These are phyloP conservation scores for Wickerhamomyces xylosicus DNA, from an alignment of 805 yeast species.

Conservation along the genomic window DNA sequence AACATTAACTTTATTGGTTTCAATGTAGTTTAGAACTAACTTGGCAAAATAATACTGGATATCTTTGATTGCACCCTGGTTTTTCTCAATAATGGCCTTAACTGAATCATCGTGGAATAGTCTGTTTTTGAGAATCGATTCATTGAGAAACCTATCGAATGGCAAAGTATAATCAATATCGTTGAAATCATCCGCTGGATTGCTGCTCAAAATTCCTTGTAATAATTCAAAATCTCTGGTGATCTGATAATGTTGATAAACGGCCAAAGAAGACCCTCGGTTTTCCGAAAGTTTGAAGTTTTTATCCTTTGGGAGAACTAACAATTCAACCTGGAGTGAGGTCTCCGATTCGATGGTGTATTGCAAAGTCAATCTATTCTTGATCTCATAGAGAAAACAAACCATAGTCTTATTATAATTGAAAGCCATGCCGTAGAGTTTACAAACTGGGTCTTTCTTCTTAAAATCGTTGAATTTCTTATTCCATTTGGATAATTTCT, in stretches of 20 bases:
- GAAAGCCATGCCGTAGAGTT: constrained; percentile 9
- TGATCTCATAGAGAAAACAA: constrained; percentile 14
- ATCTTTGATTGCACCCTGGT: background rate
- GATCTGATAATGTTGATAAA: constrained; percentile 13
- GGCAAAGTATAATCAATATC: constrained; percentile 1
- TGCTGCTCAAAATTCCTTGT: background rate
- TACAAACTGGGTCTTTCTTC: constrained; percentile 10
- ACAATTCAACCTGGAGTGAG: constrained; percentile 9
- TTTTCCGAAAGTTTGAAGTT: constrained; percentile 1
- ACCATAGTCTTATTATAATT: constrained; percentile 12
- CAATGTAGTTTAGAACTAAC: constrained; percentile 8
- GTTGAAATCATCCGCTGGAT: background rate
- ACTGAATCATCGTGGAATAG: background rate
- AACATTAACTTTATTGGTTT: constrained; percentile 1
- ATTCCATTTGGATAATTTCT: constrained; percentile 14
- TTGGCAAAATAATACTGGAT: constrained; percentile 2
- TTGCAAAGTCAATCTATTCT: constrained; percentile 10
- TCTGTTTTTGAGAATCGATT: constrained; percentile 1
- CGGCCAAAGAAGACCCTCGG: constrained; percentile 12
- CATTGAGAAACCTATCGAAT: constrained; percentile 8
- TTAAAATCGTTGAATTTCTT: constrained; percentile 15
- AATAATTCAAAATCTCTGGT: constrained; percentile 1
- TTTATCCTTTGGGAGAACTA: constrained; percentile 4
- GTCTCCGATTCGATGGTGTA: constrained; percentile 17
- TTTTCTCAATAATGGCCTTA: background rate